phyloP scores from a whole-genome alignment of 352 stramenopile genomes.

The Phytophthora sojae region DNA sequence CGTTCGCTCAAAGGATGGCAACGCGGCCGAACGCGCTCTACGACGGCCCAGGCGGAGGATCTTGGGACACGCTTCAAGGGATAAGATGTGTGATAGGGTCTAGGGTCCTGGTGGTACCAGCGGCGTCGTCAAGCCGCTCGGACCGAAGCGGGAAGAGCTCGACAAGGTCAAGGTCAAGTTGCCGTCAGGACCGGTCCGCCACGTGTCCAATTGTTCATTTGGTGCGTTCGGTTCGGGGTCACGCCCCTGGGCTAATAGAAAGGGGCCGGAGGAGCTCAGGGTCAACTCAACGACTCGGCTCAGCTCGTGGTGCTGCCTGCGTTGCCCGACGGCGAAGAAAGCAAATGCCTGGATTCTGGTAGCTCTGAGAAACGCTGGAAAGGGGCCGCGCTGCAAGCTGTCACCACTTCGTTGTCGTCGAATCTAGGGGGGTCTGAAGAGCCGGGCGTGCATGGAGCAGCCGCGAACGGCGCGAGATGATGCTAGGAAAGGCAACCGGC shows the following conservation, averaged over 20 bases:
- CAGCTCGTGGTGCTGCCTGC: not conserved
- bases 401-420: conserved; percentile 24
- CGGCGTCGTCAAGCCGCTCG: conserved; percentile 23
- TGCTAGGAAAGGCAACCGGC: not conserved
- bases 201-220: conserved; percentile 6
- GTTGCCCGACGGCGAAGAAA: not conserved
- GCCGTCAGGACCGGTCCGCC: conserved; percentile 15
- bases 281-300: not conserved
- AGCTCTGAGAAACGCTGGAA: conserved; percentile 36
- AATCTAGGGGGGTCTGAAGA: conserved; percentile 21
- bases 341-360: conserved; percentile 12
- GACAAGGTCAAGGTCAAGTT: conserved; percentile 18
- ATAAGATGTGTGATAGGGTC: conserved; percentile 33
- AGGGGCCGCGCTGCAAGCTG: conserved; percentile 21
- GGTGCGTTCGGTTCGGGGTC: not conserved
- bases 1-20: too few relatives aligned
- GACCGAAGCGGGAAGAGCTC: conserved; percentile 19
- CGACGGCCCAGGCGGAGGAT: not conserved
- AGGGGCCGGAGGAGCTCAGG: conserved; percentile 3
- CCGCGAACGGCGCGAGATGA: not conserved
- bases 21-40: too few relatives aligned
- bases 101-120: conserved; percentile 28
- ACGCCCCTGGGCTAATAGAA: not conserved
- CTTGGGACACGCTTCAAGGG: conserved; percentile 23
- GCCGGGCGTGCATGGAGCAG: conserved; percentile 11